A percentile compares a stretch with the other conserved stretches of the same genome.
Conservation (phyloP, 768 basidiomycete genomes). For the Sporobolomyces roseus region DNA sequence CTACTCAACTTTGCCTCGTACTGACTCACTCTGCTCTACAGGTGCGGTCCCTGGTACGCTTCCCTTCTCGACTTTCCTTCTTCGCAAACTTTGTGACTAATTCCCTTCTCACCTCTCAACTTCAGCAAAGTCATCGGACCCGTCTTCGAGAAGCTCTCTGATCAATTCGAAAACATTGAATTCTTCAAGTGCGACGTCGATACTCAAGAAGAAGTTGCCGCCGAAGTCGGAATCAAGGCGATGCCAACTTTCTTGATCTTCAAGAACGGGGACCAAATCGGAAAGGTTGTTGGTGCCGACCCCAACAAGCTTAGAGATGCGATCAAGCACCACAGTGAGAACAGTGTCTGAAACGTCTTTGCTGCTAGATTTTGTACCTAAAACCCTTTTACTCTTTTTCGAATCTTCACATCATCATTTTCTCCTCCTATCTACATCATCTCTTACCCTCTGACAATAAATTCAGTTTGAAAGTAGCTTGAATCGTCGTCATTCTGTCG, state of each 20-base stretch:
- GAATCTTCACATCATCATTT: no score
- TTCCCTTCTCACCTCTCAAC: not conserved
- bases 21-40: not conserved
- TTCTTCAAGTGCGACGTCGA: slow-evolving; percentile 78
- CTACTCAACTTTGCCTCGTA: not conserved
- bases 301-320: slow-evolving; percentile 42
- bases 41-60: slow-evolving; percentile 42
- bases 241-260: slow-evolving; percentile 54
- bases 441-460: no score
- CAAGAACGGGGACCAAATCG: slow-evolving; percentile 50
- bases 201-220: slow-evolving; percentile 48
- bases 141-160: slow-evolving; percentile 60
- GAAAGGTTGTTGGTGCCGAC: slow-evolving; percentile 56
- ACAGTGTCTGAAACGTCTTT: not conserved
- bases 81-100: not conserved
- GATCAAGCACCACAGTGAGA: slow-evolving; percentile 33
- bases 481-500: no score
- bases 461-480: no score
- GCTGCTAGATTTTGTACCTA: not conserved
- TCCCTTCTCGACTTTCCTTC: no score
- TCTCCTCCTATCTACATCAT: no score
- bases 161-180: slow-evolving; percentile 50
- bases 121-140: slow-evolving; percentile 55
- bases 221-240: slow-evolving; percentile 42
- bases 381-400: not conserved